Evolutionary conservation across 257 asterid species (phyloP).

Genomic region (Fraxinus cuspidata): DNA sequence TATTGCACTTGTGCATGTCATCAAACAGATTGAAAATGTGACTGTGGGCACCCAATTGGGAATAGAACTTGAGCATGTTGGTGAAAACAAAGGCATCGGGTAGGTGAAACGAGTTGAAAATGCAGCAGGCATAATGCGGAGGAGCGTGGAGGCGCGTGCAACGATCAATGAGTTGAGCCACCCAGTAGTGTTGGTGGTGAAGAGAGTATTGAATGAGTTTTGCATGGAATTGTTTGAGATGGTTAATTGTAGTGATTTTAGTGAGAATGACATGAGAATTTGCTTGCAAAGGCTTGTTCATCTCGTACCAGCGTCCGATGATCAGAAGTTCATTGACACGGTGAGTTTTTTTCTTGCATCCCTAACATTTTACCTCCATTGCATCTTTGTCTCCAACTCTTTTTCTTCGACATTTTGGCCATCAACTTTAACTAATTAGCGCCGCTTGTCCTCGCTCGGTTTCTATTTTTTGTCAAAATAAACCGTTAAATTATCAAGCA

Average conservation of each 20-base stretch:
- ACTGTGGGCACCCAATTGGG: constrained; percentile 35
- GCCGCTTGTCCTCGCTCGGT: no score
- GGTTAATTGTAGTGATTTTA: constrained; percentile 30
- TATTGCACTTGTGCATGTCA: constrained; percentile 42
- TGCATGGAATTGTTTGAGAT: constrained; percentile 55
- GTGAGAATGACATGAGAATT: constrained; percentile 23
- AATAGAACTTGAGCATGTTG: constrained; percentile 49
- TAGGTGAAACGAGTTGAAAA: constrained; percentile 43
- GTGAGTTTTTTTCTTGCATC: no score
- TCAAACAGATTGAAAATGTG: constrained; percentile 42
- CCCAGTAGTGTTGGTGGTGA: constrained; percentile 44
- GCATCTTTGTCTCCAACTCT: no score
- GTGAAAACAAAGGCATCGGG: constrained; percentile 51
- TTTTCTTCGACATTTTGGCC: no score
- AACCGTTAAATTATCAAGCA: no score
- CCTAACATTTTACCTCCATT: no score
- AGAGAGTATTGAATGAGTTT: constrained; percentile 53
- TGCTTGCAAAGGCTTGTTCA: background rate
- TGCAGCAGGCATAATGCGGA: constrained; percentile 34
- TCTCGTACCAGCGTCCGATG: no score
- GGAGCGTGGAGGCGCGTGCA: constrained; percentile 71
- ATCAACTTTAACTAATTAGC: no score
- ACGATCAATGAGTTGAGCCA: constrained; percentile 44
- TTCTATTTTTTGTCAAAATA: no score
- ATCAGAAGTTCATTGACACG: no score